Evolutionary conservation across 129 eudicot genomes (phyloP).

Genomic region (Saussurea involucrata): DNA sequence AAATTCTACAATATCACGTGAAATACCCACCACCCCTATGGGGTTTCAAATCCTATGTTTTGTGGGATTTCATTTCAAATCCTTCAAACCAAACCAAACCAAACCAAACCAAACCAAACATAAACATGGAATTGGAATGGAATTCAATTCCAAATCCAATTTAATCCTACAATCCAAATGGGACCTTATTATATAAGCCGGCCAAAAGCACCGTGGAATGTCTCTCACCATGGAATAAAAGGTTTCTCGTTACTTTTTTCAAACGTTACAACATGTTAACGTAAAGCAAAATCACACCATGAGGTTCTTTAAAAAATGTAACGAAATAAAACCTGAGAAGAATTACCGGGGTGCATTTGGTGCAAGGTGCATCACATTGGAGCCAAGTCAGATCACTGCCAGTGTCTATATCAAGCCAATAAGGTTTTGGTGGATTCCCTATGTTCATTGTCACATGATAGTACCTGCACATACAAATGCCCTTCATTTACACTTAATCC

Average conservation of each 20-base stretch:
- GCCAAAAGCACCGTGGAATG: too few relatives aligned
- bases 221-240: not conserved
- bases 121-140: too few relatives aligned
- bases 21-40: too few relatives aligned
- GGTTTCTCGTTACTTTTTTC: not conserved
- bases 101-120: too few relatives aligned
- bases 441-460: constrained; percentile 52
- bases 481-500: not conserved
- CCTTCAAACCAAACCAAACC: too few relatives aligned
- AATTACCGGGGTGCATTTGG: constrained; percentile 52
- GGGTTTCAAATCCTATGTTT: too few relatives aligned
- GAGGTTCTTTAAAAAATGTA: not conserved
- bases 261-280: not conserved
- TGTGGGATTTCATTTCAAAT: too few relatives aligned
- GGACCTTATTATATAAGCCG: too few relatives aligned
- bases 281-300: not conserved
- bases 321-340: not conserved
- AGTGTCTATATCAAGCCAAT: constrained; percentile 71
- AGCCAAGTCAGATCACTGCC: constrained; percentile 93
- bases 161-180: too few relatives aligned
- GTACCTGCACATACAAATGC: constrained; percentile 39
- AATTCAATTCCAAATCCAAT: too few relatives aligned
- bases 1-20: too few relatives aligned
- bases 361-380: constrained; percentile 79
- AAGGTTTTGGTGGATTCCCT: constrained; percentile 65